phyloP scores from a whole-genome alignment of 176 grass and related monocot genomes.

The Musa acuminata region DNA sequence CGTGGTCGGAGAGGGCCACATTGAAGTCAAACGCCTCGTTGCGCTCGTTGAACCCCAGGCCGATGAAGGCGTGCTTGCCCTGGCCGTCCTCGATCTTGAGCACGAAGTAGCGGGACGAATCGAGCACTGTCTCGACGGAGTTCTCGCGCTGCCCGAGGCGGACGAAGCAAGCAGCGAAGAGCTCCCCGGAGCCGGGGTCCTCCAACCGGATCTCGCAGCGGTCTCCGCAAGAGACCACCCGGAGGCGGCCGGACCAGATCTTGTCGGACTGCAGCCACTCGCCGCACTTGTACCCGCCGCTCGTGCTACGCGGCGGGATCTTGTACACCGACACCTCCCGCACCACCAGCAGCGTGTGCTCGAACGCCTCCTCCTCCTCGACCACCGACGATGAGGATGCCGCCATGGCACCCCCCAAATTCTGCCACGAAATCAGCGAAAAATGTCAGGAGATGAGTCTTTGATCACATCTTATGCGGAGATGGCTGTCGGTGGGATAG shows the following conservation, averaged over 20 bases:
- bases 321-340: slow-evolving; percentile 95
- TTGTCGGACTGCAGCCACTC: slow-evolving; percentile 99
- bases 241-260: slow-evolving; percentile 98
- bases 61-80: slow-evolving; percentile 94
- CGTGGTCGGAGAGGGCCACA: slow-evolving; percentile 88
- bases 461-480: too few relatives aligned
- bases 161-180: slow-evolving; percentile 88
- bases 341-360: slow-evolving; percentile 97
- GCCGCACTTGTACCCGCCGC: slow-evolving; percentile 97
- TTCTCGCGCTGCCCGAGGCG: slow-evolving; percentile 55
- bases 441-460: not conserved
- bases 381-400: slow-evolving; percentile 5
- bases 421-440: not conserved
- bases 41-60: slow-evolving; percentile 81
- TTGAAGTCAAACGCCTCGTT: slow-evolving; percentile 99
- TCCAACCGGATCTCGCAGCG: slow-evolving; percentile 89
- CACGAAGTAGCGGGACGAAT: slow-evolving; percentile 94
- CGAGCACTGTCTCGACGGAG: slow-evolving; percentile 69
- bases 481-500: too few relatives aligned
- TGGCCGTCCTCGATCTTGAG: slow-evolving; percentile 75
- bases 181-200: slow-evolving; percentile 77
- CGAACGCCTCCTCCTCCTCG: slow-evolving; percentile 90
- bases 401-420: not conserved
- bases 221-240: slow-evolving; percentile 82
- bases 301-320: slow-evolving; percentile 81